Conservation (phyloP, 768 basidiomycete genomes). For the Pleurotus eryngii region DNA sequence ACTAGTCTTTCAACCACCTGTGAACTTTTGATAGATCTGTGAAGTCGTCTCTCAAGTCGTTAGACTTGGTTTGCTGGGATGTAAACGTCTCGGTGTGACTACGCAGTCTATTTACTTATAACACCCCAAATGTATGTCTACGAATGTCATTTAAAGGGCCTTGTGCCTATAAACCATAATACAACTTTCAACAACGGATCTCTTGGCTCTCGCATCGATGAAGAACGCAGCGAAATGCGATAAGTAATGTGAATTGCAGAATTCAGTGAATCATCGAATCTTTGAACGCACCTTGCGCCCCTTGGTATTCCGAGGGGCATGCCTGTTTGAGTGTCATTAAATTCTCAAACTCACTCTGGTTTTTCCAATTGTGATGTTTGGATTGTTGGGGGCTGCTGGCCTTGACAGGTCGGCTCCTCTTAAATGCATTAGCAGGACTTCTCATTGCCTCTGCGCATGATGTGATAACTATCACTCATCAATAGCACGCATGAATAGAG, state of each 20-base stretch:
- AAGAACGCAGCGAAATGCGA: slow-evolving; percentile 80
- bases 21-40: slow-evolving; percentile 37
- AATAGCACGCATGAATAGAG: slow-evolving; percentile 13
- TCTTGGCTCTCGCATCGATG: slow-evolving; percentile 80
- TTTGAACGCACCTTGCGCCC: slow-evolving; percentile 81
- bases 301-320: slow-evolving; percentile 72
- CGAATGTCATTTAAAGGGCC: slow-evolving; percentile 23
- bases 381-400: slow-evolving; percentile 38
- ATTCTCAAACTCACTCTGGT: slow-evolving; percentile 40
- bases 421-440: slow-evolving; percentile 44
- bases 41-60: slow-evolving; percentile 13
- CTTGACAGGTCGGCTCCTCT: slow-evolving; percentile 32
- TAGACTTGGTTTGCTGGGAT: slow-evolving; percentile 15
- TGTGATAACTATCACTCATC: slow-evolving; percentile 53
- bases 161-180: slow-evolving; percentile 25
- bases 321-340: slow-evolving; percentile 75
- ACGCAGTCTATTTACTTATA: slow-evolving; percentile 25
- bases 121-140: slow-evolving; percentile 20
- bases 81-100: too few relatives aligned
- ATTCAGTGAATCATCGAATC: slow-evolving; percentile 82
- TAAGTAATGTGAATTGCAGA: slow-evolving; percentile 84
- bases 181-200: slow-evolving; percentile 57
- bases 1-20: slow-evolving; percentile 40
- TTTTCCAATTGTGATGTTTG: slow-evolving; percentile 24
- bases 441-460: slow-evolving; percentile 26